Base-by-base conservation (phyloP, 106 monocot species). In the Dendrobium nobile region DNA sequence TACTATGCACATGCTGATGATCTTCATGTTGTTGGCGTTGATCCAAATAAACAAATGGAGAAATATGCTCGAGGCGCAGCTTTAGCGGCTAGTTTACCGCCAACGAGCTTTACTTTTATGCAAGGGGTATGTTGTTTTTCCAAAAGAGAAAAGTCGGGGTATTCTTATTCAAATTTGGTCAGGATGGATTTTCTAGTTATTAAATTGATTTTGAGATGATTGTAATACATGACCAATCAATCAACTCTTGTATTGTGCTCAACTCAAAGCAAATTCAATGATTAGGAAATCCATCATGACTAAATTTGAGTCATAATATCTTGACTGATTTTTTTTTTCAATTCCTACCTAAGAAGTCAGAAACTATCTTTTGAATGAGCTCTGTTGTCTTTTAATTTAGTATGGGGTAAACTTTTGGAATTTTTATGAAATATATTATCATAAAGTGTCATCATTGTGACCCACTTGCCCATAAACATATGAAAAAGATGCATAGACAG, bases 21-120 rank as follows among this genome's bases (percentile, higher is more conserved):
- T 83, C 73, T 84, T 41, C n/a, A 77, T 59, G 83, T 97, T 26
- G 58, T 90, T 47, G 96, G 89, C 28, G 87, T 94, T 9, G 96
- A 97, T 74, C 96, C 96, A 70, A 94, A 91, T 77, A 88, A 87
- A 37, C 65, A 87, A 65, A 93, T 93, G 93, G 96, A 96, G 85
- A 93, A 87, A 41, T 93, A 96, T 79, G 91, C 93, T 3, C 82
- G 78, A 11, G 75, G 80, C 9, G 83, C 89, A n/a, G 95, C 95
- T 20, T 24, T 20, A 77, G 78, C 81, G 75, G 83, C 88, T 45
- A 88, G 93, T 5, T 73, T 93, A 54, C 85, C 80, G 75, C 41
- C 67, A 37, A n/a, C 68, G 9, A 90, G 83, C 72, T 97, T 97
- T 75, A 92, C 58, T 40, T 97, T 97, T 72, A 47, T 87, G 51